Conservation (phyloP, 2,329 filamentous ascomycete genomes). For the Didymella pomorum region DNA sequence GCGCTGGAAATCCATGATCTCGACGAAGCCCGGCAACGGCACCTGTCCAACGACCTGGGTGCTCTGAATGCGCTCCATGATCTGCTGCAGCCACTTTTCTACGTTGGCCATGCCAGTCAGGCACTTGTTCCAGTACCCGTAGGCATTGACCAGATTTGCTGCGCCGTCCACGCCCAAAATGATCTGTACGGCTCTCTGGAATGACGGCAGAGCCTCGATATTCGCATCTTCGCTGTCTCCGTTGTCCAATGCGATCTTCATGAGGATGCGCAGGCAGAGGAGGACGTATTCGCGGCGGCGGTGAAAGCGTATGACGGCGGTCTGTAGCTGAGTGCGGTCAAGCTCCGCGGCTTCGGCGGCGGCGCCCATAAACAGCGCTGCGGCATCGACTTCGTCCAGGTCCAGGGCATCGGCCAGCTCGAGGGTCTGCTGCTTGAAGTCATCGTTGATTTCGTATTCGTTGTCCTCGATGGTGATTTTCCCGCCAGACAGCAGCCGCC, state of each 20-base stretch:
- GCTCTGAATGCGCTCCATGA: conserved; percentile 79
- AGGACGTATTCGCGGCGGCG: conserved; percentile 82
- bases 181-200: conserved; percentile 41
- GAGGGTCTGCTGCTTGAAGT: conserved; percentile 83
- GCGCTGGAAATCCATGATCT: conserved; percentile 82
- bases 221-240: conserved; percentile 32
- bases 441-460: conserved; percentile 82
- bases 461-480: conserved; percentile 76
- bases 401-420: conserved; percentile 87
- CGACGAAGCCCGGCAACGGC: conserved; percentile 70
- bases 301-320: conserved; percentile 87
- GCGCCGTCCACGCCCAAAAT: conserved; percentile 65
- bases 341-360: conserved; percentile 72
- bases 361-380: conserved; percentile 76
- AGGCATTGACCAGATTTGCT: conserved; percentile 62
- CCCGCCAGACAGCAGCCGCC: conserved; percentile 63
- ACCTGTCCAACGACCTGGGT: conserved; percentile 76
- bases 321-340: conserved; percentile 77
- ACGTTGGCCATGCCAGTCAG: conserved; percentile 78
- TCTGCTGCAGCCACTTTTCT: conserved; percentile 76
- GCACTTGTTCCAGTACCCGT: conserved; percentile 76
- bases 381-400: conserved; percentile 87
- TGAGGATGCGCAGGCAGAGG: conserved; percentile 81
- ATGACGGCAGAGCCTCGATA: conserved; percentile 30
- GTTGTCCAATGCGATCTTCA: conserved; percentile 69